Evolutionary conservation across 2,329 filamentous ascomycete genomes (phyloP).

Genomic region (Paecilomyces dactylethromorphus): DNA sequence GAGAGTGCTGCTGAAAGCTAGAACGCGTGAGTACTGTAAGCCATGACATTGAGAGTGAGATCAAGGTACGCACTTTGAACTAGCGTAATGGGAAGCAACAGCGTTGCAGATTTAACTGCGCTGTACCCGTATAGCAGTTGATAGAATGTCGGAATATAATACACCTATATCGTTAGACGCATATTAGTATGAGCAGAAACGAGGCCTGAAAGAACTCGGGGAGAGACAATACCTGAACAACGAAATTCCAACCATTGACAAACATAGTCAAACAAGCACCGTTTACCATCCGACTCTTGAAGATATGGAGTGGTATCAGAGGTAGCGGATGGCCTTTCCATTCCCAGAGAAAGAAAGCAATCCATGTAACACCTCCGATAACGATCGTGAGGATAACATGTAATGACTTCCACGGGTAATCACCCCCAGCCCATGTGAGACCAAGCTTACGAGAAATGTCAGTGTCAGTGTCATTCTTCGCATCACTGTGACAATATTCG

Average conservation of each 20-base stretch:
- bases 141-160: constrained; percentile 57
- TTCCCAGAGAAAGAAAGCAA: constrained; percentile 25
- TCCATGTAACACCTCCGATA: constrained; percentile 35
- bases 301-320: constrained; percentile 42
- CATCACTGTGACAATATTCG: constrained; percentile 35
- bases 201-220: too few species aligned
- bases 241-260: constrained; percentile 55
- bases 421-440: constrained; percentile 54
- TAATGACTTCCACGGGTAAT: constrained; percentile 50
- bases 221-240: constrained; percentile 41
- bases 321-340: constrained; percentile 25
- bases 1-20: constrained; percentile 43
- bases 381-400: constrained; percentile 51
- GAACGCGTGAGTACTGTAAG: constrained; percentile 30
- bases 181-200: constrained; percentile 41
- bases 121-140: constrained; percentile 47
- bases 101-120: constrained; percentile 42
- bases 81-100: constrained; percentile 46
- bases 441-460: constrained; percentile 45
- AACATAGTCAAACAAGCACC: constrained; percentile 52
- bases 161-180: constrained; percentile 34
- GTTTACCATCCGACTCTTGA: constrained; percentile 45
- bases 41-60: constrained; percentile 26
- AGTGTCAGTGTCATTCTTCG: constrained; percentile 6
- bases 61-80: constrained; percentile 30